phyloP scores from a whole-genome alignment of 2,329 filamentous ascomycete genomes.

The Sarocladium brachiariae region DNA sequence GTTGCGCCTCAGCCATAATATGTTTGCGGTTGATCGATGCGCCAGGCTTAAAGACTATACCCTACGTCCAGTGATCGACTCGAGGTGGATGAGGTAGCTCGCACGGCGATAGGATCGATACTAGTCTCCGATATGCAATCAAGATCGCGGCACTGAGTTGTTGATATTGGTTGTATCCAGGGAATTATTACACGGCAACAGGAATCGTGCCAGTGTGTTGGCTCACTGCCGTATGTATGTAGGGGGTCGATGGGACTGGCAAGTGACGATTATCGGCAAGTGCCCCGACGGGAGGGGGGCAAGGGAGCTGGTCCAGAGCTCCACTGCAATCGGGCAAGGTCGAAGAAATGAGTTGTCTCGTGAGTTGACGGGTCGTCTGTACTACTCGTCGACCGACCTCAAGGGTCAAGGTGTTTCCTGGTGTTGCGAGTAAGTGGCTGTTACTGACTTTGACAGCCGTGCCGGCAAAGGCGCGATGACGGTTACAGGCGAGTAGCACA shows the following conservation, averaged over 20 bases:
- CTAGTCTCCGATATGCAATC: no score
- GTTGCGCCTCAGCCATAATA: conserved; percentile 1
- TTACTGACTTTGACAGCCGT: no score
- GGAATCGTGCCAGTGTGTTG: background rate
- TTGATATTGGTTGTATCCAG: background rate
- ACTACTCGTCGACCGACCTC: no score
- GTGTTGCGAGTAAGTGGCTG: no score
- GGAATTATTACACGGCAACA: background rate
- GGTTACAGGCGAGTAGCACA: no score
- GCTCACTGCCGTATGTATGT: background rate
- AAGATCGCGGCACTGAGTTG: background rate
- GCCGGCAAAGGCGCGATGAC: no score
- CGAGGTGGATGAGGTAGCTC: no score
- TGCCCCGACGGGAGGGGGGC: background rate
- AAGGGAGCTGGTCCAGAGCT: background rate
- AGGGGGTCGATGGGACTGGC: background rate
- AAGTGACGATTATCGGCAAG: background rate
- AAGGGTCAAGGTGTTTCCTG: no score
- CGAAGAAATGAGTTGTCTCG: no score
- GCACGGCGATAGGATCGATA: no score
- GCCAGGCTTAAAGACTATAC: background rate
- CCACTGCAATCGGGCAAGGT: background rate
- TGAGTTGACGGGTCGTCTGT: no score
- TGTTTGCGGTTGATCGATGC: background rate
- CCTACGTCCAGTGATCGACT: no score